Evolutionary conservation across 1,139 yeast species (phyloP).

Genomic region (Kluyveromyces sp.): DNA sequence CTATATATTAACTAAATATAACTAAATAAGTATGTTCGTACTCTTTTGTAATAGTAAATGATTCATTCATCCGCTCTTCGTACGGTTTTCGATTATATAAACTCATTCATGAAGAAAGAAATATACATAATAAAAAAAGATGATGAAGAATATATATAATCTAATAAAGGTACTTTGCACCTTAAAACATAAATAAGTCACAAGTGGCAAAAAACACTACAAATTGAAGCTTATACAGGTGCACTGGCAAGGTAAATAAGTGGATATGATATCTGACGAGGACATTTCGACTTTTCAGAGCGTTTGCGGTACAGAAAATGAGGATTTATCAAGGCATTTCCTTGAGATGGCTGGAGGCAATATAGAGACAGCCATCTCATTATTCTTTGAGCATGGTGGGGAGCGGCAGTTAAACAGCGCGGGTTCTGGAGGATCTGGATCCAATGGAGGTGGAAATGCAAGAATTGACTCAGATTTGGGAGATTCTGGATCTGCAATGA

Average conservation of each 20-base stretch:
- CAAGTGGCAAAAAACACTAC: neutral
- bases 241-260: neutral
- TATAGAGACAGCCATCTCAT: constrained; percentile 76
- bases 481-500: constrained; percentile 3
- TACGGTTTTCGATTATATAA: too few relatives aligned
- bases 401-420: constrained; percentile 11
- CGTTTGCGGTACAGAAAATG: constrained; percentile 70
- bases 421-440: neutral
- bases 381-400: constrained; percentile 71
- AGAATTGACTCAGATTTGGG: neutral
- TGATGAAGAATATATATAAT: too few relatives aligned
- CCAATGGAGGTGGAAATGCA: constrained; percentile 9
- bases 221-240: neutral
- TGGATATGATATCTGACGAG: constrained; percentile 34
- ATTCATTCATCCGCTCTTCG: too few relatives aligned
- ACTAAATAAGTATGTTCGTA: too few relatives aligned
- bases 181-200: neutral
- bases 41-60: too few relatives aligned
- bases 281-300: constrained; percentile 69
- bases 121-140: too few relatives aligned
- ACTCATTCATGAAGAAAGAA: too few relatives aligned
- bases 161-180: too few relatives aligned
- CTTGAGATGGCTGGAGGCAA: constrained; percentile 73
- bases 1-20: neutral
- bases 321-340: constrained; percentile 65